phyloP scores from a whole-genome alignment of 345 rosid genomes.

The Angophora floribunda region DNA sequence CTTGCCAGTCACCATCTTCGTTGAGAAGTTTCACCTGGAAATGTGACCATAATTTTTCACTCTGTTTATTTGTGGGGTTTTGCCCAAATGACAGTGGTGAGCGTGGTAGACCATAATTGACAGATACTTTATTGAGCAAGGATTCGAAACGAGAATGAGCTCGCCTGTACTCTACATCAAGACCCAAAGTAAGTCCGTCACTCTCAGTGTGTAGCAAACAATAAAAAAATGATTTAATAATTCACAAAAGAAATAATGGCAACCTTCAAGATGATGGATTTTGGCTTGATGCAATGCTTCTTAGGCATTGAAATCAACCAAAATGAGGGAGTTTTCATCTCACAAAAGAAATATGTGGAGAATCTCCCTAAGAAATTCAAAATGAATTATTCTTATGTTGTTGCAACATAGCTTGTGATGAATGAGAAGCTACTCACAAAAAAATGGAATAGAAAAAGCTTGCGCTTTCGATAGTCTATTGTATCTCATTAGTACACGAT shows the following conservation, averaged over 20 bases:
- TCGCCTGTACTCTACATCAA: not conserved
- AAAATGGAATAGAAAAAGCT: not conserved
- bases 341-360: not conserved
- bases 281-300: not conserved
- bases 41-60: not conserved
- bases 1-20: slow-evolving; percentile 73
- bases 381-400: not conserved
- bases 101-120: not conserved
- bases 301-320: not conserved
- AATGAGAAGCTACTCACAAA: not conserved
- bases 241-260: not conserved
- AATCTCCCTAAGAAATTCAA: not conserved
- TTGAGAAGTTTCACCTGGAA: slow-evolving; percentile 25
- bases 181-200: not conserved
- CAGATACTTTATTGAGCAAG: not conserved
- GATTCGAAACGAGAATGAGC: not conserved
- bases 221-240: not conserved
- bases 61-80: not conserved
- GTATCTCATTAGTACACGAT: not conserved
- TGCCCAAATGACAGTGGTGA: not conserved
- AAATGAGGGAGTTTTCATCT: not conserved
- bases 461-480: not conserved
- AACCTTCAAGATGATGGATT: not conserved
- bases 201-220: not conserved
- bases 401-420: not conserved